Evolutionary conservation across 495 filamentous ascomycete species (phyloP), one percentile per base, ranked within the genome.

Genomic region (Neurospora sp.): DNA sequence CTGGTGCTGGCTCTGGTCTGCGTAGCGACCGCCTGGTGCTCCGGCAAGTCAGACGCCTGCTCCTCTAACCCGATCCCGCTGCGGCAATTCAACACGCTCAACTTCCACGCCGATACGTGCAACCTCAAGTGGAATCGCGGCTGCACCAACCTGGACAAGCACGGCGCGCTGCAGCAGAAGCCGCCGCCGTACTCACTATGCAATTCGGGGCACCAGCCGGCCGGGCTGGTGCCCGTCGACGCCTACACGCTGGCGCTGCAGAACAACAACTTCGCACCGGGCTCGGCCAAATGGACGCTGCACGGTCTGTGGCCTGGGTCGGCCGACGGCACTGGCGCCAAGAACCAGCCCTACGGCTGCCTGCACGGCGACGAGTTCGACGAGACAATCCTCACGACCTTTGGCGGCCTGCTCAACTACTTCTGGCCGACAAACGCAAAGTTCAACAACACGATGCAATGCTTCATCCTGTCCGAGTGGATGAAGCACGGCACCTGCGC

Each of bases 401-500:
- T 71, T 31, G 35, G 8, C 23, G 38, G n/a, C 37, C 14, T 71
- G 27, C 37, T 71, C n/a, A 31, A 71, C 12, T 39, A 71, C 70
- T 71, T 44, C 37, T 71, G 70, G 70, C 70, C 70, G 18, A 71
- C 70, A 12, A 42, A 71, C 70, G 14, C 70, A 16, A 16, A 44
- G 35, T 71, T 39, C 70, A 71, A 71, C 70, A 16, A 71, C 38
- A 71, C 70, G 20, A 71, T 71, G 70, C 12, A 39, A 14, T 71
- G 70, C 37, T 71, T 71, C 70, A 71, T 71, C 39, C 70, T 71
- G 70, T 71, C 70, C 27, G 70, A 71, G 70, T 71, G 70, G 70
- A 71, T 71, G 70, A 71, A 71, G 70, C 70, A 71, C 70, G 70
- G 70, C 70, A 71, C 70, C 31, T 71, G 70, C 70, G 70, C 70